A percentile compares a stretch with the other conserved stretches of the same genome.
These are phyloP conservation scores for Alternaria conjuncta DNA, from an alignment of 2,329 filamentous ascomycete species.

Conservation along the genomic window DNA sequence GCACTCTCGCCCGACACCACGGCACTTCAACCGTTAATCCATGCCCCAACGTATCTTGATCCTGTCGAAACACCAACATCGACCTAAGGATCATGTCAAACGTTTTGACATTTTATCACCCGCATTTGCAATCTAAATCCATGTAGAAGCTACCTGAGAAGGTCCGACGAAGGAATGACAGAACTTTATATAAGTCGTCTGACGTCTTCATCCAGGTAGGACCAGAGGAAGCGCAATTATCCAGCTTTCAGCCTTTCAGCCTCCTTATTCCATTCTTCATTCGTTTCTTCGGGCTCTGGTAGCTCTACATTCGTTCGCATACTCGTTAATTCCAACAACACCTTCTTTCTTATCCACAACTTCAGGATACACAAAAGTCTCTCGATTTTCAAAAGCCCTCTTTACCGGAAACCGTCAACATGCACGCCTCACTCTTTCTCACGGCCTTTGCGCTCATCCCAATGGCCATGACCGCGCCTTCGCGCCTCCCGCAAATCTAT, in stretches of 20 bases:
- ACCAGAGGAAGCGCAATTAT: background rate
- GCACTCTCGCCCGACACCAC: conserved; percentile 11
- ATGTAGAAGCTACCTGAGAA: conserved; percentile 5
- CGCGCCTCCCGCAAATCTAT: conserved; percentile 12
- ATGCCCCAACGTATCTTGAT: conserved; percentile 13
- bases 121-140: conserved; percentile 17
- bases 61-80: conserved; percentile 25
- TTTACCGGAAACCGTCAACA: conserved; percentile 15
- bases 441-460: conserved; percentile 30
- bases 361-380: conserved; percentile 2
- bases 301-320: conserved; percentile 29
- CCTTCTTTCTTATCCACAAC: background rate
- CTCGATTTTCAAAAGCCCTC: background rate
- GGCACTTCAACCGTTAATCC: conserved; percentile 17
- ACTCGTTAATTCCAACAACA: conserved; percentile 6
- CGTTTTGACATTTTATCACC: conserved; percentile 18
- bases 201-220: conserved; percentile 7
- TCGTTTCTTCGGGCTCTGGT: conserved; percentile 40
- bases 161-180: background rate
- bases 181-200: conserved; percentile 16
- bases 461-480: conserved; percentile 30
- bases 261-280: conserved; percentile 15
- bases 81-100: conserved; percentile 15
- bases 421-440: conserved; percentile 32
- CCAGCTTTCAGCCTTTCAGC: conserved; percentile 4